These are phyloP conservation scores for Monilinia vaccinii-corymbosi DNA, from an alignment of 2,329 filamentous ascomycete genomes.

Conservation along the genomic window DNA sequence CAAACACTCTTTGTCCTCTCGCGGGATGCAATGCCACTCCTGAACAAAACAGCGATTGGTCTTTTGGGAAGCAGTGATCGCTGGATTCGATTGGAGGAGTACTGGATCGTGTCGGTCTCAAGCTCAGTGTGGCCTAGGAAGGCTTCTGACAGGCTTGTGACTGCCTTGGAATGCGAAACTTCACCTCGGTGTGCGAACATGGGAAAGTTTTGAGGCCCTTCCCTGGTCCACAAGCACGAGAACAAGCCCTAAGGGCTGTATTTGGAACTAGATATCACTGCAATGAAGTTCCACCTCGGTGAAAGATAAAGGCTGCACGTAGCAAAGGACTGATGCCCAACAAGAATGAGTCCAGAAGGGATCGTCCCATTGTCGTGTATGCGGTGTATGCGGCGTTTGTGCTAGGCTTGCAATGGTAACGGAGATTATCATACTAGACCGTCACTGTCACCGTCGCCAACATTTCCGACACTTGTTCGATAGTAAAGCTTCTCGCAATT, in stretches of 20 bases:
- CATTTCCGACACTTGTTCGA: not conserved
- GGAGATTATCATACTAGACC: not conserved
- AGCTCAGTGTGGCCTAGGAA: not conserved
- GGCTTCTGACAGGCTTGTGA: not conserved
- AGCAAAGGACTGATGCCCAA: not conserved
- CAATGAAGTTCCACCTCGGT: not conserved
- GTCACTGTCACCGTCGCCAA: not conserved
- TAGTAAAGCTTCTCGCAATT: not conserved
- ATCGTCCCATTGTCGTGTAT: not conserved
- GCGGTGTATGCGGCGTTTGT: not conserved
- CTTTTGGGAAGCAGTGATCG: not conserved
- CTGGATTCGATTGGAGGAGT: not conserved
- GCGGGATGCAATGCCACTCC: not conserved
- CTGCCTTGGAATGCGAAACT: not conserved
- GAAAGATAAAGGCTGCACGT: not conserved
- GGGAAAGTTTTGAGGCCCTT: not conserved
- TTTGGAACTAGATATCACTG: not conserved
- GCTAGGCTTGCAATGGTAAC: not conserved
- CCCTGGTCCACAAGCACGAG: not conserved
- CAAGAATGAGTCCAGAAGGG: not conserved
- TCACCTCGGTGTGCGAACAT: conserved; percentile 1
- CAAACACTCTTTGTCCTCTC: not conserved
- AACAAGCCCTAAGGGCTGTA: not conserved
- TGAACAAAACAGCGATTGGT: not conserved
- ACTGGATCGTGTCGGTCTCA: not conserved